Evolutionary conservation across 306 rosid genomes (phyloP).

Genomic region (Albizia julibrissin): DNA sequence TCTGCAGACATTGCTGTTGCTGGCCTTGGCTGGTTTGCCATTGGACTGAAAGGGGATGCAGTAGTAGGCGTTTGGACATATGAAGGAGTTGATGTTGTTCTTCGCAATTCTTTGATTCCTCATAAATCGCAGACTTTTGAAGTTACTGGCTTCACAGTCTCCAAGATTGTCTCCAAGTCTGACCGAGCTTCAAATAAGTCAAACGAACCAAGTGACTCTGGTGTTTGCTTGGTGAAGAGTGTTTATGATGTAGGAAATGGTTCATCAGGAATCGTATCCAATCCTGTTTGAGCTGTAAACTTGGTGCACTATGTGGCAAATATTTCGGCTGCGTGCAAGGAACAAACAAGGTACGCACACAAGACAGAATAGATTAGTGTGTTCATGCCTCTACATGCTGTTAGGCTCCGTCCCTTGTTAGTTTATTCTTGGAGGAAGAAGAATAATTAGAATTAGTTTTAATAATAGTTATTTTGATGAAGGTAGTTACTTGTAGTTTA

Average conservation of each 20-base stretch:
- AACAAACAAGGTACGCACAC: background rate
- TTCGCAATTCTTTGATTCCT: slow-evolving; percentile 75
- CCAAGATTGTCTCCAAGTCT: slow-evolving; percentile 80
- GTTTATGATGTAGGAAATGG: slow-evolving; percentile 11
- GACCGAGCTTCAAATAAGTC: slow-evolving; percentile 63
- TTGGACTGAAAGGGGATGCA: slow-evolving; percentile 93
- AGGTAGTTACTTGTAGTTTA: too few species aligned
- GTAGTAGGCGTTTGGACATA: slow-evolving; percentile 77
- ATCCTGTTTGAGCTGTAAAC: background rate
- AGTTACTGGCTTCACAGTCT: slow-evolving; percentile 76
- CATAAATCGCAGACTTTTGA: slow-evolving; percentile 65
- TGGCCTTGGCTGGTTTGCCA: slow-evolving; percentile 94
- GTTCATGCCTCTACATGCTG: background rate
- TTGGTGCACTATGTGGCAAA: background rate
- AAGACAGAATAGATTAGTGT: background rate
- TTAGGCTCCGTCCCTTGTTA: too few species aligned
- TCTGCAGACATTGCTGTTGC: slow-evolving; percentile 81
- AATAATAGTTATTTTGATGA: too few species aligned
- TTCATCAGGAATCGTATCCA: slow-evolving; percentile 2
- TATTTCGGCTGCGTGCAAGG: background rate
- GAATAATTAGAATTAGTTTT: too few species aligned
- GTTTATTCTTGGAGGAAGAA: too few species aligned
- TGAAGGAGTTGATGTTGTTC: slow-evolving; percentile 75
- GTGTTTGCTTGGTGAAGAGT: background rate
- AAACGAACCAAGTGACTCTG: slow-evolving; percentile 40